Conservation (phyloP, 176 grass and related monocot species). For the Aegilops sharonensis region DNA sequence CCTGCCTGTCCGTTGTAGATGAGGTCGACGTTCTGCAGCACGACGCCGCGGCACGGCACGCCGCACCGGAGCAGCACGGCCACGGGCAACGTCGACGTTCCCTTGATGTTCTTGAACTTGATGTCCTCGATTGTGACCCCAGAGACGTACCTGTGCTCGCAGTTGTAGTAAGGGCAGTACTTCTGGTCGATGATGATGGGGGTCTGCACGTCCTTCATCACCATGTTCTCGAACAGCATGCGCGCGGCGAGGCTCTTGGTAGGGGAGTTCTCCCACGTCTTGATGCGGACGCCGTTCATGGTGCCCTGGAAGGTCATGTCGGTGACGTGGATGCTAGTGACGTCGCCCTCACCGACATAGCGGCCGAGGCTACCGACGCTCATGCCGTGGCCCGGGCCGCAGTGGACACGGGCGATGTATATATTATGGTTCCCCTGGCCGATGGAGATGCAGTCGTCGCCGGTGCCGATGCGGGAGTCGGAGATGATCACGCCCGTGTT, state of each 20-base stretch:
- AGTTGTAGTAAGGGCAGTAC: background rate
- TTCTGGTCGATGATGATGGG: background rate
- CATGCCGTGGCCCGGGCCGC: background rate
- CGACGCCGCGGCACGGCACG: background rate
- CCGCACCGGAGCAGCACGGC: background rate
- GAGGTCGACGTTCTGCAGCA: background rate
- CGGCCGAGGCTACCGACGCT: background rate
- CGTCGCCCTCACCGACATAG: background rate
- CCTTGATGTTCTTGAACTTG: background rate
- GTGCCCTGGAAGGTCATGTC: background rate
- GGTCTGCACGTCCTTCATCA: background rate
- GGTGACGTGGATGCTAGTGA: background rate
- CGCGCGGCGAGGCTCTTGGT: background rate
- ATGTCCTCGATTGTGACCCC: background rate
- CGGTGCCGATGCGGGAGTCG: background rate
- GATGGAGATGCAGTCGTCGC: background rate
- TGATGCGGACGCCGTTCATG: background rate
- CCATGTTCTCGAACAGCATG: background rate
- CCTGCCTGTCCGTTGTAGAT: background rate
- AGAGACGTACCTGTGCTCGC: background rate
- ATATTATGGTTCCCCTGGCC: background rate
- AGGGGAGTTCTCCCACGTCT: background rate
- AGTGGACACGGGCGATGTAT: background rate
- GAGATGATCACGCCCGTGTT: constrained; percentile 37
- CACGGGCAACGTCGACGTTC: background rate